phyloP scores from a whole-genome alignment of 192 early-diverging fungal species.

The Backusella morwellensis region DNA sequence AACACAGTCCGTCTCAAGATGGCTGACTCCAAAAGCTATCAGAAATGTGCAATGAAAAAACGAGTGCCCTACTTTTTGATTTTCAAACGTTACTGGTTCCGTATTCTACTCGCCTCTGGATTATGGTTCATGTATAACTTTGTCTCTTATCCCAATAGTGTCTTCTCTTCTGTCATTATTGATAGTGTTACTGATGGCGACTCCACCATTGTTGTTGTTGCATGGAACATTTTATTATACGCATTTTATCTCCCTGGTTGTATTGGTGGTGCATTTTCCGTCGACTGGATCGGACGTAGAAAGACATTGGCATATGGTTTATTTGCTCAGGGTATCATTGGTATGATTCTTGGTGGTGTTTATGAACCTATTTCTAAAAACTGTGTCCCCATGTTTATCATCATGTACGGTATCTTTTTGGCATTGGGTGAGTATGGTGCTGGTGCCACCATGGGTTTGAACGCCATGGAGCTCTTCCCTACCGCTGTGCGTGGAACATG shows the following conservation, averaged over 20 bases:
- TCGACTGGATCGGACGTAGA: conserved; percentile 54
- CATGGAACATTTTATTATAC: conserved; percentile 53
- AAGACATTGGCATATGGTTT: conserved; percentile 56
- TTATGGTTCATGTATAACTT: conserved; percentile 52
- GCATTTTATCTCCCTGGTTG: conserved; percentile 56
- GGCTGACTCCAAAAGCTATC: conserved; percentile 48
- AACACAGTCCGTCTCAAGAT: conserved; percentile 51
- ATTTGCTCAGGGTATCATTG: conserved; percentile 45
- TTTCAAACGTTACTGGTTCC: conserved; percentile 53
- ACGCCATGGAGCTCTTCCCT: conserved; percentile 38
- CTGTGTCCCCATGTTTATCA: conserved; percentile 46
- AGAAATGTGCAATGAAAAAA: conserved; percentile 43
- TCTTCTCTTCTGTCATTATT: conserved; percentile 45
- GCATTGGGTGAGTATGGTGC: conserved; percentile 42
- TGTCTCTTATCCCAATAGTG: conserved; percentile 38
- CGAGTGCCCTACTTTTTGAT: conserved; percentile 52
- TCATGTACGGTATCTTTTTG: conserved; percentile 47
- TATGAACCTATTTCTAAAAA: conserved; percentile 39
- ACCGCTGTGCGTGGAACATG: conserved; percentile 46
- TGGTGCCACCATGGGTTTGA: conserved; percentile 37
- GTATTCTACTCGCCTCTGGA: conserved; percentile 42
- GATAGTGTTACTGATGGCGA: conserved; percentile 21
- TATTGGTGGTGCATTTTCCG: conserved; percentile 44
- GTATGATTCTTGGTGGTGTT: conserved; percentile 48
- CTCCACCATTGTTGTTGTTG: conserved; percentile 38